Base-by-base conservation (phyloP, 495 filamentous ascomycete genomes). In the Talaromyces nanjingensis region DNA sequence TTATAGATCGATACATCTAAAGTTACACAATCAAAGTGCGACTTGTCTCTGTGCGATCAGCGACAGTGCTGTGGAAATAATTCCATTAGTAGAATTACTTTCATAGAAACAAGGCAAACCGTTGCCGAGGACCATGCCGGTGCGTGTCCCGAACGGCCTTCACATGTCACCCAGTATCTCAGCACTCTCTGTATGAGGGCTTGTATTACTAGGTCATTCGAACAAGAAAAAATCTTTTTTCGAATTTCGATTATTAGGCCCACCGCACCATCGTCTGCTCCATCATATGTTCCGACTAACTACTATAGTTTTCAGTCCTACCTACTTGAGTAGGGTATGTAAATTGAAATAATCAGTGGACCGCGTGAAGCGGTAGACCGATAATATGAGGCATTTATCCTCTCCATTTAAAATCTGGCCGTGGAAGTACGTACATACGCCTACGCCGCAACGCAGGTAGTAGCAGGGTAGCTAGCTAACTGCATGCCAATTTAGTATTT, bases 381-480 rank as follows among this genome's bases (percentile, higher is more conserved):
- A 59, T 18, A 18, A 25, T 59, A 59, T 59, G 56, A 59, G 56
- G 56, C 56, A 59, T 59, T 59, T 59, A 33, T 59, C 56, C 56
- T 37, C 31, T 20, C 56, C 56, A 12, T 37, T 59, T 25, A 37
- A 56, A 56, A 49, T 49, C 45, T 49, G 45, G 45, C 45, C 45
- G 45, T 49, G 45, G 45, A 49, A 49, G 45, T 49, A 47, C 34
- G 42, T 47, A 3, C 2, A 31, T 31, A 24, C 22, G 22, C 22
- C 33, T 16, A 42, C 37, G 14, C 45, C 18, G 45, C 18, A 45
- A 6, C 16, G 9, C 33, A 45, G 14, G n/a, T n/a, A n/a, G n/a
- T n/a, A 45, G n/a, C 4, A 45, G 4, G 29, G 4, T 18, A 45
- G 39, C n/a, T 18, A 49, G 45, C 42, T 47, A 47, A n/a, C 42